phyloP scores from a whole-genome alignment of 306 rosid genomes.

The Cucurbita pepo region DNA sequence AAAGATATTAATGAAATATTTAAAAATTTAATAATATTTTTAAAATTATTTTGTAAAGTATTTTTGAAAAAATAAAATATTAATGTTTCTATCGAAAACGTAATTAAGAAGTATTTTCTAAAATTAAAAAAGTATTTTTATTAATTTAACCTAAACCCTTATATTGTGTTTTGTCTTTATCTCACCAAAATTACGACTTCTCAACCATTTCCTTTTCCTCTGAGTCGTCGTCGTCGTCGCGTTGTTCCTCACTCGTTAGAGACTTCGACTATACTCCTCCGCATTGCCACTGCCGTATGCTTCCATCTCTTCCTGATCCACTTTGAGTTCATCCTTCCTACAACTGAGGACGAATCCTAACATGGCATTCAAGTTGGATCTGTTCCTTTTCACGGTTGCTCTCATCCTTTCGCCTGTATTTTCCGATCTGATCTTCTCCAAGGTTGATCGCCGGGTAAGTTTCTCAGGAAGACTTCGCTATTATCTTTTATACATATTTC shows the following conservation, averaged over 20 bases:
- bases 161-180: too few species aligned
- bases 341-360: not conserved
- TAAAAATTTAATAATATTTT: too few species aligned
- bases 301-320: conserved; percentile 5
- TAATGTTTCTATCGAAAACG: too few species aligned
- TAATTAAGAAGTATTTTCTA: too few species aligned
- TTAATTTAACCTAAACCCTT: too few species aligned
- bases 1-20: too few species aligned
- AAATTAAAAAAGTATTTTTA: too few species aligned
- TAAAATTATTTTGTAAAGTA: too few species aligned
- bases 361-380: conserved; percentile 20
- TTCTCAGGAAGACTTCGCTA: not conserved
- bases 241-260: not conserved
- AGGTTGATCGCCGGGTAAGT: conserved; percentile 93
- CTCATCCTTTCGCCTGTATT: conserved; percentile 37
- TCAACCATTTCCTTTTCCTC: not conserved
- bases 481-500: not conserved
- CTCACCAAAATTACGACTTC: not conserved
- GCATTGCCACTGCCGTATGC: not conserved
- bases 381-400: conserved; percentile 25
- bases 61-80: too few species aligned
- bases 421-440: conserved; percentile 81
- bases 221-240: not conserved
- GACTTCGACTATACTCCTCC: not conserved
- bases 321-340: not conserved